A percentile compares a stretch with the other conserved stretches of the same genome.
phyloP scores from a whole-genome alignment of 495 filamentous ascomycete species.

The Neurospora terricola region DNA sequence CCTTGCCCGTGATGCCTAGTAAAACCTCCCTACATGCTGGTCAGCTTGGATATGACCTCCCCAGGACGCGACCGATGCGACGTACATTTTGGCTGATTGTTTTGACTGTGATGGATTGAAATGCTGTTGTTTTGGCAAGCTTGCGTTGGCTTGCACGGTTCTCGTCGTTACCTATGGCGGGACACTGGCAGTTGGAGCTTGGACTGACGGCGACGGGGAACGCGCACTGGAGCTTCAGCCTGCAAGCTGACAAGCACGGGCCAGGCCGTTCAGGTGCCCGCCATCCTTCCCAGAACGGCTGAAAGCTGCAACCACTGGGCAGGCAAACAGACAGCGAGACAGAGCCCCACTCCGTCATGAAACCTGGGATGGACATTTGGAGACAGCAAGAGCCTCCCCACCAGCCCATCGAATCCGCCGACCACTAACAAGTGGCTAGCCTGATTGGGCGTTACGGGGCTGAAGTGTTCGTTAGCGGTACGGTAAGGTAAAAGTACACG shows the following conservation, averaged over 20 bases:
- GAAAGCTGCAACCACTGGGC: neutral
- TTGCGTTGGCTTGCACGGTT: neutral
- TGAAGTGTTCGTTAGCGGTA: neutral
- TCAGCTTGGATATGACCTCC: neutral
- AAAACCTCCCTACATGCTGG: slow-evolving; percentile 73
- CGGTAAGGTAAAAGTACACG: neutral
- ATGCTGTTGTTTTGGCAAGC: neutral
- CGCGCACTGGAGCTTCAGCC: slow-evolving; percentile 22
- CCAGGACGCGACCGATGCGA: neutral
- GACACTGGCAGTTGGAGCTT: slow-evolving; percentile 1
- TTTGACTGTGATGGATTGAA: neutral
- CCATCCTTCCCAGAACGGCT: neutral
- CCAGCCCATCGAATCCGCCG: neutral
- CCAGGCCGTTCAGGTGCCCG: neutral
- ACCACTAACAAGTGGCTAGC: neutral
- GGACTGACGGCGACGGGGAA: slow-evolving; percentile 5
- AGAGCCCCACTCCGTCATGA: neutral
- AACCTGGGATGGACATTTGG: neutral
- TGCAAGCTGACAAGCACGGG: slow-evolving; percentile 18
- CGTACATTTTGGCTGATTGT: slow-evolving; percentile 25
- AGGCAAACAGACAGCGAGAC: neutral
- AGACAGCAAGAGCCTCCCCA: neutral
- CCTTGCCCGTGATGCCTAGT: slow-evolving; percentile 94
- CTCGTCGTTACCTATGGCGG: slow-evolving; percentile 1
- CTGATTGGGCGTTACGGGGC: neutral